Base-by-base conservation (phyloP, 163 green algal genomes). In the Trebouxia gelatinosa region DNA sequence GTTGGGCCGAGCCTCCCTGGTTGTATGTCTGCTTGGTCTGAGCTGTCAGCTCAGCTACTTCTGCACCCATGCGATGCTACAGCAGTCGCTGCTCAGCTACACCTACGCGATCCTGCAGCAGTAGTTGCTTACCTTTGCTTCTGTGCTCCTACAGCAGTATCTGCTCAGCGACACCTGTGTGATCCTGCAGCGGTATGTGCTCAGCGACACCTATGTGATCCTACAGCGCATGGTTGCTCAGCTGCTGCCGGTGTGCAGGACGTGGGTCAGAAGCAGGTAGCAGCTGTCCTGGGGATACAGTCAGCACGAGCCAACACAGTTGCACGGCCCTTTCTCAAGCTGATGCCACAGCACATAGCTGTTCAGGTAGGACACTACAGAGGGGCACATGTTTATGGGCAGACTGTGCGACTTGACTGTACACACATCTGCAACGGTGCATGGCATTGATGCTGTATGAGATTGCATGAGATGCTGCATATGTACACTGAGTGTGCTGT, bases 201-300 rank as follows among this genome's bases (percentile, higher is more conserved):
- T 31, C 34, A n/a, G n/a, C 5, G 32, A n/a, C 34, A n/a, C 54
- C 34, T 11, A 65, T 65, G 26, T n/a, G 11, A 21, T 29, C 57
- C 13, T 35, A 34, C 57, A 66, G 26, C 1, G 37, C 17, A 23
- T 39, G 26, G n/a, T n/a, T n/a, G n/a, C n/a, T n/a, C n/a, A n/a
- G n/a, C n/a, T n/a, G n/a, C 57, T 23, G 6, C n/a, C 35, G 28
- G 0, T 23, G 5, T 70, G 70, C 80, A 85, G 80, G 75, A 81
- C 50, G 68, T 68, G 29, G 81, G 81, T 16, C 75, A 80, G 75
- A 80, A 82, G 76, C 85, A 89, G 79, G 80, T 86, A 19, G 84
- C 85, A 26, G 77, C 85, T 1, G 50, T 92, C n/a, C 78, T 92
- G 34, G 82, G 80, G 29, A 48, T 90, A 31, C 85, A 92, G 46